A percentile compares a stretch with the other conserved stretches of the same genome.
These are phyloP conservation scores for Chrysoporthe puriensis DNA, from an alignment of 2,329 filamentous ascomycete species.

Conservation along the genomic window DNA sequence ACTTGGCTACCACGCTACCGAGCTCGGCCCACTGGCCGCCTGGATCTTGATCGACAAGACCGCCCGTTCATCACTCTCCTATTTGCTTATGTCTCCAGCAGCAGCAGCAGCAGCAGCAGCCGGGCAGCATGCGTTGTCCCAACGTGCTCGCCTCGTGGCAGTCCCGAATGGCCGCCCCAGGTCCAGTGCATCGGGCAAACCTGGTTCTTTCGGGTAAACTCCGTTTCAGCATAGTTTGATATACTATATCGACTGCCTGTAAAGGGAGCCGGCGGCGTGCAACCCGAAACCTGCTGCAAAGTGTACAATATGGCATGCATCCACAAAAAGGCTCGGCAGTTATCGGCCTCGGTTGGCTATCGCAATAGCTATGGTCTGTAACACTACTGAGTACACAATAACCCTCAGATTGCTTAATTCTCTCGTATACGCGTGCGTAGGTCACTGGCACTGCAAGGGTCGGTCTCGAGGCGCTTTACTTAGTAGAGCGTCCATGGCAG, in stretches of 20 bases:
- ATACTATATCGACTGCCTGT: background rate
- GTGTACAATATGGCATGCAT: background rate
- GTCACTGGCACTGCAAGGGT: background rate
- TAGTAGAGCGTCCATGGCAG: background rate
- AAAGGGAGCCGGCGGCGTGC: background rate
- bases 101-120: background rate
- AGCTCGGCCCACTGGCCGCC: background rate
- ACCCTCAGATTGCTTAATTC: background rate
- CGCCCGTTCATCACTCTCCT: background rate
- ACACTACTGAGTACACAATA: background rate
- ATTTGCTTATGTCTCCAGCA: background rate
- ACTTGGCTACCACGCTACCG: background rate
- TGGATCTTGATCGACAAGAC: background rate
- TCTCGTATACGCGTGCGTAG: background rate
- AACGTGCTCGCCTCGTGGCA: background rate
- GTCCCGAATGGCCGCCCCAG: background rate
- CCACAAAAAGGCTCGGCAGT: background rate
- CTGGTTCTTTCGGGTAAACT: background rate
- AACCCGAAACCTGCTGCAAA: background rate
- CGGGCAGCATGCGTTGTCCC: background rate
- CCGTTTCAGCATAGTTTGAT: background rate
- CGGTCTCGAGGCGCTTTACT: background rate
- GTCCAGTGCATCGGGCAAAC: background rate
- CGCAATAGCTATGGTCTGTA: too few relatives aligned
- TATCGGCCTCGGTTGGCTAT: background rate